A percentile compares a stretch with the other conserved stretches of the same genome.
Evolutionary conservation across 148 eudicot genomes (phyloP).

Genomic region (Chenopodium berlandieri): DNA sequence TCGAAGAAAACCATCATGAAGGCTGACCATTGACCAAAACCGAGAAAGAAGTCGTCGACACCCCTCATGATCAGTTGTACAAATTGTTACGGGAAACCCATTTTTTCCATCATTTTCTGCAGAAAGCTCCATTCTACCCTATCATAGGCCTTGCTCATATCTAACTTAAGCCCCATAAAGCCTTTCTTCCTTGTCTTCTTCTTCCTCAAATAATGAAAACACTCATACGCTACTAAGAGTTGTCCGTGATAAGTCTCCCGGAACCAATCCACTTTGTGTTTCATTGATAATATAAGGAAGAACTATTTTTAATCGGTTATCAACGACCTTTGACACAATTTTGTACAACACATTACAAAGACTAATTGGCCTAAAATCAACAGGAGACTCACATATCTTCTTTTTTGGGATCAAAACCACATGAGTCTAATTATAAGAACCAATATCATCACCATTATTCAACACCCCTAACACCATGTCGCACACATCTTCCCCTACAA

Average conservation of each 20-base stretch:
- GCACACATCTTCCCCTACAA: background rate
- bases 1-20: background rate
- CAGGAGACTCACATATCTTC: background rate
- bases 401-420: background rate
- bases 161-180: too few species aligned
- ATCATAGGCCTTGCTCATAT: too few species aligned
- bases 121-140: too few species aligned
- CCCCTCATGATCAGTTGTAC: background rate
- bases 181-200: too few species aligned
- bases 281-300: background rate
- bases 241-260: background rate
- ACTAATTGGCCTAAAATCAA: background rate
- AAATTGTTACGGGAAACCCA: background rate
- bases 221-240: too few species aligned
- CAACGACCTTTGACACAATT: background rate
- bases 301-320: background rate
- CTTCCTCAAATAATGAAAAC: too few species aligned
- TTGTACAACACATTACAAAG: background rate
- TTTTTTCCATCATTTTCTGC: background rate
- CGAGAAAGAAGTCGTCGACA: background rate
- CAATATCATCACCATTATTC: background rate
- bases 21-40: background rate
- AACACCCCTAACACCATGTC: background rate
- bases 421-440: background rate
- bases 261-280: background rate